Evolutionary conservation across 129 eudicot species (phyloP).

Genomic region (Rutidosis leptorrhynchoides): DNA sequence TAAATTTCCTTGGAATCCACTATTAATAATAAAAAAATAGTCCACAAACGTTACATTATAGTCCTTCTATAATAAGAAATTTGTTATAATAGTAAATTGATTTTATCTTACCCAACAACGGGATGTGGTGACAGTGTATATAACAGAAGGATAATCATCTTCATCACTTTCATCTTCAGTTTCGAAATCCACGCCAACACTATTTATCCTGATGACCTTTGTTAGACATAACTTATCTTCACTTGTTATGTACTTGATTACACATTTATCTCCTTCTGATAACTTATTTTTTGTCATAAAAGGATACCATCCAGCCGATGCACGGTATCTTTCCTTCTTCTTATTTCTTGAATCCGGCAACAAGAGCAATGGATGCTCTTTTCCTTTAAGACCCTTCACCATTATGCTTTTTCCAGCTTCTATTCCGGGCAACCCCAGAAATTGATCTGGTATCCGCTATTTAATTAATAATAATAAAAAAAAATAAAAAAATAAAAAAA

Average conservation of each 20-base stretch:
- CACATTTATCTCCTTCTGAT: background rate
- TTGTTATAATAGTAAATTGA: too few species aligned
- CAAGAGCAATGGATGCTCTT: conserved; percentile 4
- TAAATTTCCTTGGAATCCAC: too few species aligned
- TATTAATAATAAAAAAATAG: too few species aligned
- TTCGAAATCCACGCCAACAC: too few species aligned
- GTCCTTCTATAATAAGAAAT: too few species aligned
- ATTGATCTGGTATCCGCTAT: conserved; percentile 10
- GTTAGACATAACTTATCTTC: conserved; percentile 14
- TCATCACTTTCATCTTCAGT: too few species aligned
- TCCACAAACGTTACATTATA: too few species aligned
- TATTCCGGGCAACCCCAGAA: conserved; percentile 15
- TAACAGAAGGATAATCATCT: too few species aligned
- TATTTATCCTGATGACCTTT: conserved; percentile 15
- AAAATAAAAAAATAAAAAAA: background rate
- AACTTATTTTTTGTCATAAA: background rate
- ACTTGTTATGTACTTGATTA: background rate
- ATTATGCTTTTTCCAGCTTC: background rate
- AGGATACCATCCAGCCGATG: background rate
- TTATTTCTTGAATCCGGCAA: background rate
- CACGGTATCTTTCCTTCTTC: background rate
- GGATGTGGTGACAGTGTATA: too few species aligned
- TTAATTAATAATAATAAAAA: too few species aligned
- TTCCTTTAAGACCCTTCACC: conserved; percentile 19
- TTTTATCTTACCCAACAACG: too few species aligned